Evolutionary conservation across 805 yeast genomes (phyloP).

Genomic region (Candida coquimbonensis): DNA sequence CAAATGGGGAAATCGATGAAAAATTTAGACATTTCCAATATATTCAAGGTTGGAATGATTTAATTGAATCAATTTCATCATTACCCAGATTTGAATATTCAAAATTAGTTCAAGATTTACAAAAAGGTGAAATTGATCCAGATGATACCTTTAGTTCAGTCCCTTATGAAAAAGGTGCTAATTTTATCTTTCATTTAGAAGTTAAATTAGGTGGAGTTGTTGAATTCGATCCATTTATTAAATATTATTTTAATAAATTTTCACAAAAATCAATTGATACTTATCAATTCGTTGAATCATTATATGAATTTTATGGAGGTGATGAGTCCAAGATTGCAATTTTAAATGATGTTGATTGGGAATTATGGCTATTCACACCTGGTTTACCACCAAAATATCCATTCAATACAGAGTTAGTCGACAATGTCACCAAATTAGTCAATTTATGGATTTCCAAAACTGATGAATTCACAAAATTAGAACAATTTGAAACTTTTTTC

Average conservation of each 20-base stretch:
- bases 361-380: constrained; percentile 70
- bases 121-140: constrained; percentile 62
- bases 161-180: constrained; percentile 89
- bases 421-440: constrained; percentile 61
- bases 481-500: constrained; percentile 13
- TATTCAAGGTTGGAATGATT: constrained; percentile 83
- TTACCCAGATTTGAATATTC: constrained; percentile 52
- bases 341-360: constrained; percentile 78
- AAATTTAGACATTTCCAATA: constrained; percentile 71
- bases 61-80: constrained; percentile 58
- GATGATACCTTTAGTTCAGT: constrained; percentile 85
- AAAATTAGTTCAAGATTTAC: constrained; percentile 65
- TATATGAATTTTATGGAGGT: constrained; percentile 55
- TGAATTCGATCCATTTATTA: constrained; percentile 73
- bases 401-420: constrained; percentile 74
- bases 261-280: constrained; percentile 71
- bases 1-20: constrained; percentile 61
- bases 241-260: constrained; percentile 65
- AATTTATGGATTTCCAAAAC: constrained; percentile 45
- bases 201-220: constrained; percentile 54
- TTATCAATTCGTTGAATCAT: constrained; percentile 68
- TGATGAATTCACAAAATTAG: constrained; percentile 4
- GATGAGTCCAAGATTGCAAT: constrained; percentile 35
- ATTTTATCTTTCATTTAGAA: constrained; percentile 70
- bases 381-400: constrained; percentile 88